phyloP scores from a whole-genome alignment of 495 filamentous ascomycete genomes.

The Xylaria flabelliformis region DNA sequence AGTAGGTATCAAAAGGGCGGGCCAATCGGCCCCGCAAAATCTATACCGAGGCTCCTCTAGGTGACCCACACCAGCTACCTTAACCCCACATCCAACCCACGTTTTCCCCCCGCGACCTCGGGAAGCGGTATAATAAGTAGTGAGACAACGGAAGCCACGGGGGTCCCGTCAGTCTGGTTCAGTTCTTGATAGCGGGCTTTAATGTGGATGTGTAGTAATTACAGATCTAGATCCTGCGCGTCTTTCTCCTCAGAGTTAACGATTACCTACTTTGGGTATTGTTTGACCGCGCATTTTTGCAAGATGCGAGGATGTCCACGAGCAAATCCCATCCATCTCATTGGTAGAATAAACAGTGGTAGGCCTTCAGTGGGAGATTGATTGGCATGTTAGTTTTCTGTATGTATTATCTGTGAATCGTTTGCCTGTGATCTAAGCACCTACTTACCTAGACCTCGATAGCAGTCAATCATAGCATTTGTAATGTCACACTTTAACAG shows the following conservation, averaged over 20 bases:
- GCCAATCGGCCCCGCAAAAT: neutral
- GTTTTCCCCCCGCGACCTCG: slow-evolving; percentile 5
- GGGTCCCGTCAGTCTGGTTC: neutral
- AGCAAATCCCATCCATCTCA: neutral
- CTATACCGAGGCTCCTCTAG: slow-evolving; percentile 9
- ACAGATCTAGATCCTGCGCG: neutral
- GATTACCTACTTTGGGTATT: neutral
- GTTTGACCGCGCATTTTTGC: neutral
- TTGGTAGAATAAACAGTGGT: neutral
- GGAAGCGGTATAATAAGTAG: neutral
- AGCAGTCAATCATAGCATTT: neutral
- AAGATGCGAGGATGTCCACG: neutral
- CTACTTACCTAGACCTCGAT: neutral
- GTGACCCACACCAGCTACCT: neutral
- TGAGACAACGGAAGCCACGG: neutral
- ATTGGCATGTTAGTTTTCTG: neutral
- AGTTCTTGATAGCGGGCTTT: neutral
- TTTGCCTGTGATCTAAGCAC: neutral
- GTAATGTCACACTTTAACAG: neutral
- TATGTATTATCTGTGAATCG: neutral
- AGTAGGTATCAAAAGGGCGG: neutral
- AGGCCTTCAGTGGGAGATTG: neutral
- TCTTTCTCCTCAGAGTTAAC: neutral
- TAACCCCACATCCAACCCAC: neutral
- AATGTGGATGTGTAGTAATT: neutral